Conservation (phyloP, 2,329 filamentous ascomycete species). For the Penicillium sp. region DNA sequence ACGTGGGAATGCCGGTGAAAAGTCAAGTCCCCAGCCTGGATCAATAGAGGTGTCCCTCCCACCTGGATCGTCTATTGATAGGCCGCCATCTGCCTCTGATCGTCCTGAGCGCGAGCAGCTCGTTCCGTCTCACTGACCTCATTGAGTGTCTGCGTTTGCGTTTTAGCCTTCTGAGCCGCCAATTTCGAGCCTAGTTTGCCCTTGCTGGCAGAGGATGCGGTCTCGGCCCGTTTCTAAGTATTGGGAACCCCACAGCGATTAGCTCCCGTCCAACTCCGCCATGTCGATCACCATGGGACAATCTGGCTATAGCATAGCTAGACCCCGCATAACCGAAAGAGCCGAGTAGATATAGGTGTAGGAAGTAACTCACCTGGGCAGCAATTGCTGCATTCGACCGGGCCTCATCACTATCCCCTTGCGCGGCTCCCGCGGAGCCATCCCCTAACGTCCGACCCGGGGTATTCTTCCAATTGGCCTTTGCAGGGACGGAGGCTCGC, state of each 20-base stretch:
- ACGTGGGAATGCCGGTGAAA: not conserved
- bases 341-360: not conserved
- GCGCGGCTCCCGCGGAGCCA: constrained; percentile 27
- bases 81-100: constrained; percentile 23
- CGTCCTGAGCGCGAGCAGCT: constrained; percentile 69
- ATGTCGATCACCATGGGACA: not conserved
- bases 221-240: constrained; percentile 67
- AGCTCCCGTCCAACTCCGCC: not conserved
- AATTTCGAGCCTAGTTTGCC: constrained; percentile 74
- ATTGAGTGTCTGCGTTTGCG: constrained; percentile 68
- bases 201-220: constrained; percentile 51
- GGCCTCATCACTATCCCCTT: constrained; percentile 57
- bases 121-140: constrained; percentile 70
- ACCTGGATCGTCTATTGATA: not conserved
- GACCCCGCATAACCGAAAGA: too few species aligned
- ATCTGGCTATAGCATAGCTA: not conserved
- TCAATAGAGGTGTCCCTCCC: not conserved
- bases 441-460: constrained; percentile 68
- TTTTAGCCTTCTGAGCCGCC: constrained; percentile 75
- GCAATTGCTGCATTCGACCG: constrained; percentile 76
- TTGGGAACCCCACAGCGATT: constrained; percentile 1
- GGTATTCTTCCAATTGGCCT: constrained; percentile 52
- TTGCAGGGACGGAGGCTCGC: constrained; percentile 51
- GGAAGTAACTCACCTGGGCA: constrained; percentile 70
- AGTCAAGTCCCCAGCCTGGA: not conserved